Base-by-base conservation (phyloP, 441 rosid species). In the Jatropha multifida region DNA sequence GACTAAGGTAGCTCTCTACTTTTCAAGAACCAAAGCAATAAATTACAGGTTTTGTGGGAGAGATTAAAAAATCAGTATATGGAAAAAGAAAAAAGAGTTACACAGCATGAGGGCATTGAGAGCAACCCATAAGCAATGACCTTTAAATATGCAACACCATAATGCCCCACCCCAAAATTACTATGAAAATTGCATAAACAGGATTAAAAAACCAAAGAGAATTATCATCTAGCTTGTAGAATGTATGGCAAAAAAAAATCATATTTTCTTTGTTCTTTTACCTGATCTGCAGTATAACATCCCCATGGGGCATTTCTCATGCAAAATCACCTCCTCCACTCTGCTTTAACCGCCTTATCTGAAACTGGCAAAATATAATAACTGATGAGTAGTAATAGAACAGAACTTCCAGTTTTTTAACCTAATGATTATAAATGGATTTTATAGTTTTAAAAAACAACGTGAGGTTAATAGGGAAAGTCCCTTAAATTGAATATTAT, bases 251-350 rank as follows among this genome's bases (percentile, higher is more conserved):
- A 60, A 60, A 44, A 44, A 58, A 5, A 71, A 27, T 17, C 67
- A 11, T 41, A 5, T 54, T 8, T 9, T 72, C 17, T 60, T 27
- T 26, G 14, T 76, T 63, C 64, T 78, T 77, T 78, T 51, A 72
- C 78, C 37, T 59, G 40, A 68, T 76, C 73, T 44, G 48, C 10
- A 78, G 74, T 67, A 54, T 37, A 46, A 40, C 17, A 60, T 60
- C 42, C 13, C 56, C 40, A 3, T 17, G 60, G 37, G 75, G 59
- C 64, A 37, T 58, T 77, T 75, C 72, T 78, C 17, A 7, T 10
- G 65, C 32, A 72, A 72, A 68, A 71, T 92, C 87, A 92, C 84
- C 96, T 86, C 83, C 83, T 90, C 97, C 94, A 92, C 73, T 89
- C 94, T 20, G 89, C 89, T 85, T 77, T 86, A 55, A 79, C 77